phyloP scores from a whole-genome alignment of 352 stramenopile genomes.

The Pythium biforme region DNA sequence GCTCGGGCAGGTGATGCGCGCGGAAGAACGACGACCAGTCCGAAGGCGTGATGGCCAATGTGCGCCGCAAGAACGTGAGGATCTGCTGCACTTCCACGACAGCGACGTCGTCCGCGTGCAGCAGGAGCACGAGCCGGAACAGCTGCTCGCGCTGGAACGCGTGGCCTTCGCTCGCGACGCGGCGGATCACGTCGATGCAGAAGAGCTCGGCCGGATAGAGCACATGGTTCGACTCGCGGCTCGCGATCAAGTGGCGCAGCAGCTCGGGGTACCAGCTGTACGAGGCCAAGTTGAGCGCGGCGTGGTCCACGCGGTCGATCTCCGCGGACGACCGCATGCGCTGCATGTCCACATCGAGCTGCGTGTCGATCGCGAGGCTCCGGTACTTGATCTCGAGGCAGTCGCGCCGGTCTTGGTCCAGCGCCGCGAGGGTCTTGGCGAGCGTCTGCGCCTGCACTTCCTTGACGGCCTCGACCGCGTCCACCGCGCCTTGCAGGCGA shows the following conservation, averaged over 20 bases:
- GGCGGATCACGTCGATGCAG: constrained; percentile 48
- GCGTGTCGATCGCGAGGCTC: constrained; percentile 35
- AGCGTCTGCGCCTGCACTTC: constrained; percentile 35
- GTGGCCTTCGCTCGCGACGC: constrained; percentile 41
- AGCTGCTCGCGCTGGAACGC: constrained; percentile 42
- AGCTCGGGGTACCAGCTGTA: constrained; percentile 56
- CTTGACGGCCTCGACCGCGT: constrained; percentile 49
- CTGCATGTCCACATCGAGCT: constrained; percentile 40
- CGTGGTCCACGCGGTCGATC: constrained; percentile 30
- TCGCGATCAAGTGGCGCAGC: constrained; percentile 41
- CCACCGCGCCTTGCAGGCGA: constrained; percentile 48
- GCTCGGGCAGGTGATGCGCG: constrained; percentile 33
- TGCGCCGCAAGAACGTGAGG: constrained; percentile 43
- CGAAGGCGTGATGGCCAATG: constrained; percentile 29
- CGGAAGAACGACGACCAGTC: constrained; percentile 53
- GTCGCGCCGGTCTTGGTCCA: constrained; percentile 53
- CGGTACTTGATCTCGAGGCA: constrained; percentile 57
- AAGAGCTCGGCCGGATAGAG: constrained; percentile 54
- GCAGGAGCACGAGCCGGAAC: constrained; percentile 39
- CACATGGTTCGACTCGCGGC: constrained; percentile 30
- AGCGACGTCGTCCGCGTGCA: constrained; percentile 53
- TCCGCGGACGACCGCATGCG: constrained; percentile 57
- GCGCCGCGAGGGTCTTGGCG: constrained; percentile 35
- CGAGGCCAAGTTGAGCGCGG: constrained; percentile 29
- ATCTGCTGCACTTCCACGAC: constrained; percentile 46